phyloP scores from a whole-genome alignment of 2,329 filamentous ascomycete genomes.

The Corinectria fuckeliana region DNA sequence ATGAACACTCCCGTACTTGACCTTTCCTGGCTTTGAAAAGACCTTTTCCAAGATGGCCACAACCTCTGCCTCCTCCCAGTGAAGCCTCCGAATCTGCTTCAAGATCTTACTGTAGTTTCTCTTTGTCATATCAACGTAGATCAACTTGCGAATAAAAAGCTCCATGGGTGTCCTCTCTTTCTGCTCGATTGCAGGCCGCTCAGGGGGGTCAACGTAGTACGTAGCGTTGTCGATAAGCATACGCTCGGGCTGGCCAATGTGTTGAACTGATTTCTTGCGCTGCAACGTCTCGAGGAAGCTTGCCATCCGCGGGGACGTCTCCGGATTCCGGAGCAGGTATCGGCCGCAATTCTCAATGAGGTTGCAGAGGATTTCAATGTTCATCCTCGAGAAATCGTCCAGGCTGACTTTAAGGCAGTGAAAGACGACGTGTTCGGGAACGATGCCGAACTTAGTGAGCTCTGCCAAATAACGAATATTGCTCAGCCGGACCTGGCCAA shows the following conservation, averaged over 20 bases:
- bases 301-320: slow-evolving; percentile 90
- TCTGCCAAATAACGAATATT: slow-evolving; percentile 98
- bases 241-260: slow-evolving; percentile 92
- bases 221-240: slow-evolving; percentile 99
- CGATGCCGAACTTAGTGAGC: slow-evolving; percentile 96
- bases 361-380: slow-evolving; percentile 98
- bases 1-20: slow-evolving; percentile 97
- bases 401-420: slow-evolving; percentile 97
- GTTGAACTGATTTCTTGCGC: slow-evolving; percentile 93
- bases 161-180: slow-evolving; percentile 96
- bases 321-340: slow-evolving; percentile 89
- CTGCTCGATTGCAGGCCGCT: slow-evolving; percentile 91
- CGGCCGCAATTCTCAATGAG: slow-evolving; percentile 95
- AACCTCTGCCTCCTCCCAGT: slow-evolving; percentile 94
- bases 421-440: slow-evolving; percentile 98
- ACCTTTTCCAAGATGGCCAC: slow-evolving; percentile 83
- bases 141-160: slow-evolving; percentile 87
- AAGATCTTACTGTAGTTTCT: slow-evolving; percentile 92
- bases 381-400: slow-evolving; percentile 98
- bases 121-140: slow-evolving; percentile 94
- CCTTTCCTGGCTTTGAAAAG: slow-evolving; percentile 94
- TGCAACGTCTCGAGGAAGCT: slow-evolving; percentile 95
- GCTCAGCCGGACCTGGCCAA: slow-evolving; percentile 89
- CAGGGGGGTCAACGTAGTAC: slow-evolving; percentile 96
- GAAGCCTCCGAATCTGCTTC: slow-evolving; percentile 91